phyloP scores from a whole-genome alignment of 2,329 filamentous ascomycete species.

The Fusarium sp. region DNA sequence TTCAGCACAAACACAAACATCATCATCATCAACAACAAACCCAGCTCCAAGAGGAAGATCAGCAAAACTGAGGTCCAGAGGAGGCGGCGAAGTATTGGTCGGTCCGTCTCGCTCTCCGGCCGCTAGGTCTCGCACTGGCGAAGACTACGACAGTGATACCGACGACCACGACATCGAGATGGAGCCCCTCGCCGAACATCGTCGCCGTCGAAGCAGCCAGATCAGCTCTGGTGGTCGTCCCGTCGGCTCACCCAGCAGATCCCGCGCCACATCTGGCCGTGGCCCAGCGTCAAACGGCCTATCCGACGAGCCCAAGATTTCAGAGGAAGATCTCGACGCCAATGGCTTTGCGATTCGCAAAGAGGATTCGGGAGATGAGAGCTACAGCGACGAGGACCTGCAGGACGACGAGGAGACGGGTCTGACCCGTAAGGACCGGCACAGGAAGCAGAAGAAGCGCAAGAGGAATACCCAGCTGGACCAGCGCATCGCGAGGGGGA shows the following conservation, averaged over 20 bases:
- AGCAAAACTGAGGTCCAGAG: constrained; percentile 9
- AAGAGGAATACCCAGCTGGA: constrained; percentile 75
- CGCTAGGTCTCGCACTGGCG: constrained; percentile 25
- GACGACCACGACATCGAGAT: constrained; percentile 63
- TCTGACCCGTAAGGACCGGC: constrained; percentile 78
- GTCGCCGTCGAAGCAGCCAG: constrained; percentile 66
- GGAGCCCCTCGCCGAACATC: constrained; percentile 64
- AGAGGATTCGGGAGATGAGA: constrained; percentile 58
- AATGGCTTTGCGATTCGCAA: constrained; percentile 42
- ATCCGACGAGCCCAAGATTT: constrained; percentile 57
- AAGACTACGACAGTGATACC: constrained; percentile 52
- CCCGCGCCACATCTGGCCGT: constrained; percentile 37
- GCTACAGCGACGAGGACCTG: constrained; percentile 76
- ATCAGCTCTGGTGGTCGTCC: constrained; percentile 52
- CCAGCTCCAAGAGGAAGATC: constrained; percentile 9
- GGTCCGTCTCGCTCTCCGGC: constrained; percentile 27
- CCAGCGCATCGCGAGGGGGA: constrained; percentile 72
- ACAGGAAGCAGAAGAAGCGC: constrained; percentile 73
- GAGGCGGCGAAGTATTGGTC: constrained; percentile 27
- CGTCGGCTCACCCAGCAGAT: constrained; percentile 41
- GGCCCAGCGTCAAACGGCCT: constrained; percentile 39
- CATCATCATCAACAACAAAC: constrained; percentile 14
- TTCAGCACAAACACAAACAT: constrained; percentile 18
- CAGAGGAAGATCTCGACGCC: constrained; percentile 52
- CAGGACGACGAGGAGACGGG: constrained; percentile 92